Evolutionary conservation across 805 yeast genomes (phyloP), one percentile per base, ranked within the genome.

Genomic region (Clavispora fructus): DNA sequence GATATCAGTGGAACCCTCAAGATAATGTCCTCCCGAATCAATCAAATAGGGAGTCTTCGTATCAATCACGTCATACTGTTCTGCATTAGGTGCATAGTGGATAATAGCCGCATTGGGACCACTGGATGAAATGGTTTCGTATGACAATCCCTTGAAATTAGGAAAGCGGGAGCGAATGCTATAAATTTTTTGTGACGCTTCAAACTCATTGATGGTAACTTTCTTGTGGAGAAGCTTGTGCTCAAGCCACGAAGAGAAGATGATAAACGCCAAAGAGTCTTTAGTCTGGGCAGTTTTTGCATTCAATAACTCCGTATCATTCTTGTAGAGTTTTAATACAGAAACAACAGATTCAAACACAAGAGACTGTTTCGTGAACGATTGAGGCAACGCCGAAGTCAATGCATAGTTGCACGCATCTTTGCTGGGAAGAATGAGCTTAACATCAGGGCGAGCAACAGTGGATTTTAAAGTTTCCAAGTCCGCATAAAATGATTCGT

Each of bases 1-100:
- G 26, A 92, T 88, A 62, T 94, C 99, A 0, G 99, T 94, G 0
- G 99, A 94, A 10, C 99, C 99, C 59, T 91, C 96, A 19, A 85
- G 63, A 60, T 79, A 92, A 58, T 94, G 99, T 0, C 94, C 87
- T 4, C 99, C 99, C 2, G 96, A 80, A 63, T 94, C 99, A 49
- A 87, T 72, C 51, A 94, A 70, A 55, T 85, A 90, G 1, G 90
- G 77, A 47, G 83, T 78, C 17, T 76, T 64, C 8, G 85, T 82
- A 57, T 86, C 83, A 48, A 94, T 79, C 47, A 75, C 63, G 1
- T 85, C 69, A 44, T 79, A 76, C 16, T 77, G 72, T 11, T 77
- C 83, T 28, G 68, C 67, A 0, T 83, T 75, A 28, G 95, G 95
- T 0, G 84, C 74, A 59, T 87, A 87, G 58, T 87, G 95, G 45